phyloP scores from a whole-genome alignment of 1,139 yeast species.

The Trichomonascaceae sp. region DNA sequence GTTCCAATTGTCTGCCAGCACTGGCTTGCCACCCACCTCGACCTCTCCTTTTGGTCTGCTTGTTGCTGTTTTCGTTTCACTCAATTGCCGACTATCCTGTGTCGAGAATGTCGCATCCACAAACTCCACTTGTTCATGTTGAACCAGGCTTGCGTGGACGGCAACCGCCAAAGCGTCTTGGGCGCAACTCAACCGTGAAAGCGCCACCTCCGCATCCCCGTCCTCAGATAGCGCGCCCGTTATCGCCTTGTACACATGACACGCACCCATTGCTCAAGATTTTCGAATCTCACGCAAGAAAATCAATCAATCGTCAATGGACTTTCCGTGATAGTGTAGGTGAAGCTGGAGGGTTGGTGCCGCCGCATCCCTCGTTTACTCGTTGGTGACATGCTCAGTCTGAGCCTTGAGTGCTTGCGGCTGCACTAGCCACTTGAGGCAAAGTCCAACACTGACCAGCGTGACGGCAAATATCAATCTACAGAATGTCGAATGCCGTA shows the following conservation, averaged over 20 bases:
- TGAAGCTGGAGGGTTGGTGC: not conserved
- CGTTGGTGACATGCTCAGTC: not conserved
- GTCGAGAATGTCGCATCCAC: conserved; percentile 2
- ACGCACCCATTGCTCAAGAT: conserved; percentile 12
- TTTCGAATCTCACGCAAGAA: not conserved
- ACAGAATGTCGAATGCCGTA: no score
- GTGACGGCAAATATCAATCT: no score
- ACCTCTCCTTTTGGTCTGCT: not conserved
- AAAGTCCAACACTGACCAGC: no score
- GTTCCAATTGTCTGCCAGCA: conserved; percentile 10
- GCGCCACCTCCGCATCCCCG: conserved; percentile 11
- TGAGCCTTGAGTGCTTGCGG: no score
- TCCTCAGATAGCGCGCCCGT: conserved; percentile 6
- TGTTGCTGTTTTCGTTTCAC: not conserved
- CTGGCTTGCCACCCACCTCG: conserved; percentile 1
- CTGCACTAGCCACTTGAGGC: no score
- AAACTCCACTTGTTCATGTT: conserved; percentile 5
- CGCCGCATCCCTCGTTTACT: not conserved
- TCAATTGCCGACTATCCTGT: not conserved
- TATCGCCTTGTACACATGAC: conserved; percentile 14
- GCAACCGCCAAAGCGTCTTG: conserved; percentile 15
- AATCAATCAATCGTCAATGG: not conserved
- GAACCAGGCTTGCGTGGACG: conserved; percentile 10
- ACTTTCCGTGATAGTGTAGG: not conserved
- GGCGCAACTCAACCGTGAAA: conserved; percentile 8